Base-by-base conservation (phyloP, 2,329 filamentous ascomycete genomes). In the Cadophora gregata region DNA sequence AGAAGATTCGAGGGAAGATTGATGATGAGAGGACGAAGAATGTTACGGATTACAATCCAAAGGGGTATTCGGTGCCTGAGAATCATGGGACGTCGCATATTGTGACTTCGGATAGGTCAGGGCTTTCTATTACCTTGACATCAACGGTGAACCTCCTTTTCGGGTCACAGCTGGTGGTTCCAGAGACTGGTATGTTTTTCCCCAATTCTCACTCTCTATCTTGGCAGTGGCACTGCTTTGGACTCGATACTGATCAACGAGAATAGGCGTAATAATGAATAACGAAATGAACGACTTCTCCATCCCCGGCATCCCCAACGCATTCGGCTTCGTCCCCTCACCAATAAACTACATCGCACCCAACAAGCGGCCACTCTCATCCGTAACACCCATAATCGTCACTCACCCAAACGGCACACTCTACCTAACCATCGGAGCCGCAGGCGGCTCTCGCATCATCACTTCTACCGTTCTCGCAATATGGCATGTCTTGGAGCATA, bases 131-230 rank as follows among this genome's bases (percentile, higher is more conserved):
- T 42, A 90, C 91, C 1, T 83, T 93, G 14, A 97, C 94, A 0
- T 96, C 93, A 0, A 97, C 95, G 0, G 83, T 97, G 65, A 97
- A 97, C 78, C 83, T 96, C 4, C 83, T 96, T 3, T 98, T 97
- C 73, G 95, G 95, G 55, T 90, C 89, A 31, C 84, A 88, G 24
- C 78, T 97, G 70, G 88, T 97, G 79, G 90, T 95, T 0, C 92
- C 93, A 0, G 85, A 90, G 72, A 94, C 93, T 0, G 94, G 94
- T 97, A 66, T 81, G 65, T 65, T 48, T 48, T 65, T 48, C 36
- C 33, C 33, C 3, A 5, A 1, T 19, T 7, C 19, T 27, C 21
- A 45, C 60, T 62, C 16, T n/a, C 2, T 16, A 10, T 19, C 25
- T 6, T 59, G 6, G n/a, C 3, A n/a, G n/a, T n/a, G n/a, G n/a